phyloP scores from a whole-genome alignment of 2,329 filamentous ascomycete genomes.

The Zymoseptoria crescenta region DNA sequence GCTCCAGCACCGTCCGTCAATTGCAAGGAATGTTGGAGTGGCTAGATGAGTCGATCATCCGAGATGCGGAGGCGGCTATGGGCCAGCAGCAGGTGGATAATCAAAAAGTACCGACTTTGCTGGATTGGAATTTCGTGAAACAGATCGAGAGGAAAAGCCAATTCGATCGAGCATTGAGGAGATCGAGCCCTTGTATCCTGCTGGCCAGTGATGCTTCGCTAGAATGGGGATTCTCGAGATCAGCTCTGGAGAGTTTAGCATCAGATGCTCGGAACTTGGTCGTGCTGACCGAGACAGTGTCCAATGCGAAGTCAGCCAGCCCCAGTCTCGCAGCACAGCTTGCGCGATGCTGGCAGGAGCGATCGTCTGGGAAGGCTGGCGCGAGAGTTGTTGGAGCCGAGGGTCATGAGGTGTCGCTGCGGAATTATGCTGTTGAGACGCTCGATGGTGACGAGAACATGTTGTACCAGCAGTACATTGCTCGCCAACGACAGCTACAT shows the following conservation, averaged over 20 bases:
- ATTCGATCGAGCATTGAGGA: constrained; percentile 59
- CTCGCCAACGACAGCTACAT: constrained; percentile 78
- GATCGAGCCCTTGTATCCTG: constrained; percentile 60
- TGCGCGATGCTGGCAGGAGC: constrained; percentile 51
- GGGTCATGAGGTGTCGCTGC: constrained; percentile 44
- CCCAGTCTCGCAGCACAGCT: constrained; percentile 64
- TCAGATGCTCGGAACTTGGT: constrained; percentile 73
- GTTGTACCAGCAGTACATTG: constrained; percentile 86
- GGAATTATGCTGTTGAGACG: constrained; percentile 46
- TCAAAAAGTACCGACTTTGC: constrained; percentile 58
- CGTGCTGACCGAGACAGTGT: constrained; percentile 71
- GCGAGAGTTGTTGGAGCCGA: constrained; percentile 46
- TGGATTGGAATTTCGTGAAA: constrained; percentile 81
- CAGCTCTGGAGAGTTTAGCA: constrained; percentile 66
- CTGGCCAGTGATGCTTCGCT: constrained; percentile 83
- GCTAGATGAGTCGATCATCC: constrained; percentile 95
- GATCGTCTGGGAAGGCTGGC: constrained; percentile 27
- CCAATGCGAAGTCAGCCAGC: constrained; percentile 29
- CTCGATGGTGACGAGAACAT: constrained; percentile 70
- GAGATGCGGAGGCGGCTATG: constrained; percentile 52
- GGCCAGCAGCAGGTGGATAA: constrained; percentile 33
- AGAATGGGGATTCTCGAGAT: constrained; percentile 91
- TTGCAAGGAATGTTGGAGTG: constrained; percentile 95
- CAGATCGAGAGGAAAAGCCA: constrained; percentile 75
- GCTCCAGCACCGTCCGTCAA: constrained; percentile 81